phyloP scores from a whole-genome alignment of 257 asterid genomes.

The Solanum pinnatisectum region DNA sequence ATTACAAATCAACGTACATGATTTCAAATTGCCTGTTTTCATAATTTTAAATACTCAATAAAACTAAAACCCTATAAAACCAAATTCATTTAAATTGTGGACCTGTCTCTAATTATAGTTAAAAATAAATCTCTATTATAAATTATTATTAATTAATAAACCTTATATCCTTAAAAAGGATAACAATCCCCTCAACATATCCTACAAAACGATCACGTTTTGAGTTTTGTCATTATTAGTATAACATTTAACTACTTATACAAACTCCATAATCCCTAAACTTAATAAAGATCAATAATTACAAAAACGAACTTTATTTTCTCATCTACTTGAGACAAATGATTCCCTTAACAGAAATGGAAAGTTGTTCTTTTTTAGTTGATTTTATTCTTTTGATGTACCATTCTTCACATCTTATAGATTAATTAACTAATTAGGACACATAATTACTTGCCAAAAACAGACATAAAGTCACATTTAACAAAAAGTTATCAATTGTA shows the following conservation, averaged over 20 bases:
- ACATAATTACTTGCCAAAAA: neutral
- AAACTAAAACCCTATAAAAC: neutral
- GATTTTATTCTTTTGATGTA: neutral
- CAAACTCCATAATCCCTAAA: neutral
- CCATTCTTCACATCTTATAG: neutral
- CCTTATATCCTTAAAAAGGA: neutral
- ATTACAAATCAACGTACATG: neutral
- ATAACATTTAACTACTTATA: neutral
- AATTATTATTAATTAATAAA: neutral
- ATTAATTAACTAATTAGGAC: neutral
- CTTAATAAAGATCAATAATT: neutral
- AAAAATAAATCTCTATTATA: neutral
- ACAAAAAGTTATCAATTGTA: neutral
- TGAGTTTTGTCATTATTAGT: neutral
- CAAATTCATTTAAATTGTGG: neutral
- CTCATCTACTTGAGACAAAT: neutral
- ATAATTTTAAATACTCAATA: neutral
- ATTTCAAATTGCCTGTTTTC: neutral
- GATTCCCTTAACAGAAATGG: neutral
- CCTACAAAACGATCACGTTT: neutral
- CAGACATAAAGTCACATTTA: neutral
- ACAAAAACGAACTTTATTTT: neutral
- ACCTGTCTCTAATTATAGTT: neutral
- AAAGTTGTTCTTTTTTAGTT: neutral
- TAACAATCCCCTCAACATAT: neutral